Conservation (phyloP, 257 asterid species). For the Scutellaria galericulata region DNA sequence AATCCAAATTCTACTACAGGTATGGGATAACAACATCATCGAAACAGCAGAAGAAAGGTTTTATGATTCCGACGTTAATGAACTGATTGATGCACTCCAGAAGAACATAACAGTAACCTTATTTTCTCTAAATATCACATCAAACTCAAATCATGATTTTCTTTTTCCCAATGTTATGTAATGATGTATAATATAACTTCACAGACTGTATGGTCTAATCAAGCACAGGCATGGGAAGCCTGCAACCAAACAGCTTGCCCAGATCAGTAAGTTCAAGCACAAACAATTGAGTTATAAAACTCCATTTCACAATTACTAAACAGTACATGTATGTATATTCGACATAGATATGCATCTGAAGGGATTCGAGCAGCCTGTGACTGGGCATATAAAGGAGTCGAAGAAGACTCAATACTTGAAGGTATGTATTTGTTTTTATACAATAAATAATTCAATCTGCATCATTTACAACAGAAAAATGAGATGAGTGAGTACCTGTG, state of each 20-base stretch:
- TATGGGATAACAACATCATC: conserved; percentile 86
- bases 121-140: background rate
- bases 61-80: conserved; percentile 55
- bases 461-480: background rate
- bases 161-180: background rate
- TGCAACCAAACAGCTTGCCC: conserved; percentile 74
- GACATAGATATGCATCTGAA: conserved; percentile 80
- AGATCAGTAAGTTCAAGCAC: conserved; percentile 56
- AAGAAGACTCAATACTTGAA: conserved; percentile 63
- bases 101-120: conserved; percentile 69
- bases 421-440: conserved; percentile 47
- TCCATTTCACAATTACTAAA: background rate
- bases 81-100: conserved; percentile 57
- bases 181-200: background rate
- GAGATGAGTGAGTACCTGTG: conserved; percentile 16
- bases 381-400: conserved; percentile 87
- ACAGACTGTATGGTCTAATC: conserved; percentile 75
- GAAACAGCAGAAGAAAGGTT: conserved; percentile 68
- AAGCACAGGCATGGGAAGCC: conserved; percentile 75
- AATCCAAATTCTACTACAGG: conserved; percentile 44
- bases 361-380: conserved; percentile 88
- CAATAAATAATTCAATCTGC: background rate
- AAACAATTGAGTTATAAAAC: background rate
- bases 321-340: background rate
- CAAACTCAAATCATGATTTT: background rate